Conservation (phyloP, 768 basidiomycete genomes). For the Suillus occidentalis region DNA sequence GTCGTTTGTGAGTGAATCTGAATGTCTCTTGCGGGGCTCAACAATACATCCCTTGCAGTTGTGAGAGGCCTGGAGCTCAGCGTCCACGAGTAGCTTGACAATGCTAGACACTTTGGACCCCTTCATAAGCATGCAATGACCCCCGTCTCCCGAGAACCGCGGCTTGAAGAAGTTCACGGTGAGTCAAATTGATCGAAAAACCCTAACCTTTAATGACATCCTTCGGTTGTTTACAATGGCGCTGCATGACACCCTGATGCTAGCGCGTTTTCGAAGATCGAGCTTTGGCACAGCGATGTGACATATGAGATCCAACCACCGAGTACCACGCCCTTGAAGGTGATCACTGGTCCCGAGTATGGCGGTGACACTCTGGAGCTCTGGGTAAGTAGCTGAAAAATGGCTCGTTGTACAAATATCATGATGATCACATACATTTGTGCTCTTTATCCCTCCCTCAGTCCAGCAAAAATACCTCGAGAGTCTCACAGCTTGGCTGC, state of each 20-base stretch:
- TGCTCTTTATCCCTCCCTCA: constrained; percentile 81
- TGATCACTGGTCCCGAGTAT: constrained; percentile 68
- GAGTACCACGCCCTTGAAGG: constrained; percentile 71
- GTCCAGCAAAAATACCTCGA: constrained; percentile 76
- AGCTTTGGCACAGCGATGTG: constrained; percentile 84
- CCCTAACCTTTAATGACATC: neutral
- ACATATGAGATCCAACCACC: constrained; percentile 84
- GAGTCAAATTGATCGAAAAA: constrained; percentile 28
- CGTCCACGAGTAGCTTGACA: constrained; percentile 68
- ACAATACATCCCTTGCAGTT: no score
- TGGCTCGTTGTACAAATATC: neutral
- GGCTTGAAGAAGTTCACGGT: constrained; percentile 51
- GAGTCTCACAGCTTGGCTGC: constrained; percentile 66
- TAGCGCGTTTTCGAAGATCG: constrained; percentile 66
- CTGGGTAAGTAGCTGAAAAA: constrained; percentile 49
- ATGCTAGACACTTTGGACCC: constrained; percentile 70
- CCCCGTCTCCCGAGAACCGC: constrained; percentile 65
- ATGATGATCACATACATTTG: constrained; percentile 44
- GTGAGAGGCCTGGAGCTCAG: constrained; percentile 41
- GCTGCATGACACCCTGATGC: constrained; percentile 60
- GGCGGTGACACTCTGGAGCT: constrained; percentile 81
- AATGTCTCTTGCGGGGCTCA: no score
- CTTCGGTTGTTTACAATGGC: constrained; percentile 44
- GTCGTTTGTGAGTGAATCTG: no score
- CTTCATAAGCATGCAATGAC: constrained; percentile 85